phyloP scores from a whole-genome alignment of 192 early-diverging fungal species.

The Backusella mclennaniae region DNA sequence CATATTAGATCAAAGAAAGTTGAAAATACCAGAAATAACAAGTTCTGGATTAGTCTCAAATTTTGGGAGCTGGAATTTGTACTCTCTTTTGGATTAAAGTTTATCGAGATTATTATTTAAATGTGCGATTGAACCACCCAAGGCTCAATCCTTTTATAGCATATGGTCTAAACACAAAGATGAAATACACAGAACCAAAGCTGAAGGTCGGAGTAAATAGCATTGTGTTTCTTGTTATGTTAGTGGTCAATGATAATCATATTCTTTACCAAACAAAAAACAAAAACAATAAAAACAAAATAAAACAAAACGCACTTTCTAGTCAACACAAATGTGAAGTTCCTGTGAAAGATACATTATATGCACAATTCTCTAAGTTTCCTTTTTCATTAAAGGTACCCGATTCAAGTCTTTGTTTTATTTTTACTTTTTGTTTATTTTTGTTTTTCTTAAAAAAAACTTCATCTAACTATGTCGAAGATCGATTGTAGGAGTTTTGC shows the following conservation, averaged over 20 bases:
- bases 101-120: neutral
- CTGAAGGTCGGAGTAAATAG: neutral
- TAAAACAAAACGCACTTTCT: slow-evolving; percentile 6
- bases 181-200: neutral
- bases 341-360: neutral
- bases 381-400: neutral
- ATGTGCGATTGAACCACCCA: neutral
- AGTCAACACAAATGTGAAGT: neutral
- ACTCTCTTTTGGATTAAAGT: neutral
- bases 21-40: neutral
- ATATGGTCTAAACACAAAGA: neutral
- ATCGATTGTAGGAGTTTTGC: neutral
- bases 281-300: neutral
- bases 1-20: neutral
- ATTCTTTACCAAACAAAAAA: slow-evolving; percentile 8
- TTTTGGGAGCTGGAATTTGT: neutral
- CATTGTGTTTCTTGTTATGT: neutral
- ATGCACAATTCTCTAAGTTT: neutral
- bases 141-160: neutral
- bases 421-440: neutral
- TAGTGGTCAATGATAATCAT: neutral
- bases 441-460: neutral
- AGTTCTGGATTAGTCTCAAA: neutral
- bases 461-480: neutral
- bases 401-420: neutral